Percentiles rank a stretch among this genome's conserved stretches.
phyloP scores from a whole-genome alignment of 768 basidiomycete species.

The Termitomyces sp. region DNA sequence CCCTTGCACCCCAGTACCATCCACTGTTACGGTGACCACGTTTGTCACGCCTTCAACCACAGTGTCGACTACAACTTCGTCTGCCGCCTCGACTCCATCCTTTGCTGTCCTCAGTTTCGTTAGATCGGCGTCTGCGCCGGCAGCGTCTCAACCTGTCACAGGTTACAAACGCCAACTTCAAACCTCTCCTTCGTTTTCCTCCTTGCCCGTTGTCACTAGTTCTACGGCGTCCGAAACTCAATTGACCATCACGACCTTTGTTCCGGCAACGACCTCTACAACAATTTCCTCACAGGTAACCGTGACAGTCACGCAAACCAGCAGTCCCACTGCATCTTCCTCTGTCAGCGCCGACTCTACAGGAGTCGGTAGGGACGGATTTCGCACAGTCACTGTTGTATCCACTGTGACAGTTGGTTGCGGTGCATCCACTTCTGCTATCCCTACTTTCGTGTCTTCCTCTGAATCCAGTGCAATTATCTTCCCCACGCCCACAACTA shows the following conservation, averaged over 20 bases:
- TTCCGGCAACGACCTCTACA: background rate
- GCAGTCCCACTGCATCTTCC: background rate
- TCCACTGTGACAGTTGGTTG: constrained; percentile 24
- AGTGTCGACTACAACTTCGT: constrained; percentile 9
- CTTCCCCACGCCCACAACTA: background rate
- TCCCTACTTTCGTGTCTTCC: constrained; percentile 6
- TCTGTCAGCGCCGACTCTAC: constrained; percentile 7
- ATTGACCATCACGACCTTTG: background rate
- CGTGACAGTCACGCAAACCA: background rate
- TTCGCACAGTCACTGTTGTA: constrained; percentile 29
- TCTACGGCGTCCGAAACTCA: background rate
- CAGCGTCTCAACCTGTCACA: constrained; percentile 3
- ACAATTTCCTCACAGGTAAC: background rate
- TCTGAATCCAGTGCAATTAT: background rate
- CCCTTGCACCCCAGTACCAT: constrained; percentile 2
- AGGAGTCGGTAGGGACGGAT: constrained; percentile 22
- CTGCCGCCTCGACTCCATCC: background rate
- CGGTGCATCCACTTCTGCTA: constrained; percentile 3
- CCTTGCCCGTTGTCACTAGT: background rate
- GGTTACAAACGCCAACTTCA: constrained; percentile 16
- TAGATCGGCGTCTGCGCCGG: background rate
- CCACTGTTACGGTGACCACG: constrained; percentile 3
- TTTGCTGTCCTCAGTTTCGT: background rate
- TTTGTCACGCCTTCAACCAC: constrained; percentile 4
- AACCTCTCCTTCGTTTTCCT: background rate